These are phyloP conservation scores for Theobroma cacao DNA, from an alignment of 345 rosid species.

Conservation along the genomic window DNA sequence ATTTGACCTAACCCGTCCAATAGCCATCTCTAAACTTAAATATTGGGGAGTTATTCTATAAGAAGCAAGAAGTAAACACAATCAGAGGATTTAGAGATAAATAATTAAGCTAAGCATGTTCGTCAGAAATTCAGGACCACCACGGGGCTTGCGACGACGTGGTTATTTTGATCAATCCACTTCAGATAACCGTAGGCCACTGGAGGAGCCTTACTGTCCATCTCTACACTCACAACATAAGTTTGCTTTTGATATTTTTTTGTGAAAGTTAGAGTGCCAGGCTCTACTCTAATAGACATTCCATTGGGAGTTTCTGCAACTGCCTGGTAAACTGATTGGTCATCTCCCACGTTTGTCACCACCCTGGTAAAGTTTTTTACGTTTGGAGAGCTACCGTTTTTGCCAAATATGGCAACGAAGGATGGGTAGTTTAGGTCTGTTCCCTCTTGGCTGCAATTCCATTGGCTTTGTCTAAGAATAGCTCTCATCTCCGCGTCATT, in stretches of 20 bases:
- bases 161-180: slow-evolving; percentile 44
- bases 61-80: too few species aligned
- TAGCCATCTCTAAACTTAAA: too few species aligned
- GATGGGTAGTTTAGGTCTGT: slow-evolving; percentile 37
- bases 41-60: too few species aligned
- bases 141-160: slow-evolving; percentile 36
- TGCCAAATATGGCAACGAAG: slow-evolving; percentile 24
- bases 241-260: background rate
- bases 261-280: slow-evolving; percentile 17
- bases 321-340: slow-evolving; percentile 23
- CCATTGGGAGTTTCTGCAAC: slow-evolving; percentile 1
- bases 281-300: slow-evolving; percentile 22
- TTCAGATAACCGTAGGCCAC: background rate
- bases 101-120: background rate
- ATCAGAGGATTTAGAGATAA: background rate
- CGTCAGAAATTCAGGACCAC: slow-evolving; percentile 22
- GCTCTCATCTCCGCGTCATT: slow-evolving; percentile 35
- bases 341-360: slow-evolving; percentile 32
- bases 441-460: slow-evolving; percentile 31
- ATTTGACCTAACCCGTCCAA: too few species aligned
- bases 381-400: slow-evolving; percentile 17
- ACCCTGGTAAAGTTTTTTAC: slow-evolving; percentile 26
- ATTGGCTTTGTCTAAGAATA: slow-evolving; percentile 23
- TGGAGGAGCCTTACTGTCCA: background rate
- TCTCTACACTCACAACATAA: background rate